Evolutionary conservation across 257 asterid genomes (phyloP).

Genomic region (Salvia splendens): DNA sequence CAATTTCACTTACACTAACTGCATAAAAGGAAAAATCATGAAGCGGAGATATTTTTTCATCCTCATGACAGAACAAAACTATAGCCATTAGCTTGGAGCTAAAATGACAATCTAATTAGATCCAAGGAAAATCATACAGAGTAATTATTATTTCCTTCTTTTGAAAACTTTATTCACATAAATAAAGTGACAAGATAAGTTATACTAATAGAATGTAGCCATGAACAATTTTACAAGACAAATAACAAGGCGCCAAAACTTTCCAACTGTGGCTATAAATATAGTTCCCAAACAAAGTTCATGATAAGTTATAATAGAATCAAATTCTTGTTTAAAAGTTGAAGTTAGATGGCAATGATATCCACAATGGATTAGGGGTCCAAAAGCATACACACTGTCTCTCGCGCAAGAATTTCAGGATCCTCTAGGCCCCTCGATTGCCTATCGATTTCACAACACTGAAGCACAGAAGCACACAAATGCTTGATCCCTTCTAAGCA

Average conservation of each 20-base stretch:
- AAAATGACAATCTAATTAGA: constrained; percentile 21
- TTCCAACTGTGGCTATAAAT: constrained; percentile 2
- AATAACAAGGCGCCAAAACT: neutral
- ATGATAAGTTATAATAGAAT: constrained; percentile 6
- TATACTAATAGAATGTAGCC: neutral
- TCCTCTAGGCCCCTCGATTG: constrained; percentile 89
- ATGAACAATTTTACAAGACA: constrained; percentile 7
- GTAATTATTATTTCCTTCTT: constrained; percentile 1
- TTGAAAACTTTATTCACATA: constrained; percentile 9
- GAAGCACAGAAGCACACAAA: constrained; percentile 81
- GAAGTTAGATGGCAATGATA: constrained; percentile 12
- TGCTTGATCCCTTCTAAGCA: constrained; percentile 88
- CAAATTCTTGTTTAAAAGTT: constrained; percentile 12
- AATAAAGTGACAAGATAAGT: neutral
- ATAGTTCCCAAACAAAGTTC: neutral
- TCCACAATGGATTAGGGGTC: constrained; percentile 14
- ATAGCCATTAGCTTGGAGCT: neutral
- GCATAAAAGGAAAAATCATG: constrained; percentile 35
- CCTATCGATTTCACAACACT: constrained; percentile 86
- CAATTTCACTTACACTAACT: constrained; percentile 99
- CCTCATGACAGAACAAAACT: neutral
- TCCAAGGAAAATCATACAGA: constrained; percentile 4
- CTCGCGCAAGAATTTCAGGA: constrained; percentile 95
- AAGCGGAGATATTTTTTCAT: constrained; percentile 27
- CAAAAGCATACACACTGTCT: constrained; percentile 88